phyloP scores from a whole-genome alignment of 73 alveolate species.

The Durusdinium trenchii region DNA sequence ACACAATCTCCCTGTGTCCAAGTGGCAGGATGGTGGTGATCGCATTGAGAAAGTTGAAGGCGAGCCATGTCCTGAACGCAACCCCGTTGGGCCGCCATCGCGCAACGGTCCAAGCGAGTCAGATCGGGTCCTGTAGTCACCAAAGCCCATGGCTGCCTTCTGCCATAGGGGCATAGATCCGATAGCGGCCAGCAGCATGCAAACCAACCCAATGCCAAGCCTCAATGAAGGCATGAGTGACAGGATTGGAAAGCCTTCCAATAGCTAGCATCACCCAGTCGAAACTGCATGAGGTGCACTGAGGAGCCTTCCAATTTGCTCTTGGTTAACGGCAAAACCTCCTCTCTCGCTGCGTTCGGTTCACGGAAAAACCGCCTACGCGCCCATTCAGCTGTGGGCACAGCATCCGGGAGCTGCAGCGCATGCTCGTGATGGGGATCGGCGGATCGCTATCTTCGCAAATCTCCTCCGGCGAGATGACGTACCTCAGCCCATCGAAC shows the following conservation, averaged over 20 bases:
- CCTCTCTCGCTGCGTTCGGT: background rate
- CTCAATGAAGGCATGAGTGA: background rate
- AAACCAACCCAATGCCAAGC: constrained; percentile 76
- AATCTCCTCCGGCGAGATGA: constrained; percentile 74
- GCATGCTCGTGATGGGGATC: constrained; percentile 87
- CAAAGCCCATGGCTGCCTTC: constrained; percentile 90
- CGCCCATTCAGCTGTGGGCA: background rate
- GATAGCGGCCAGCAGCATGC: constrained; percentile 88
- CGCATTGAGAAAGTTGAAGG: constrained; percentile 83
- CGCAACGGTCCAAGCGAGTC: background rate
- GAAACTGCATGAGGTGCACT: background rate
- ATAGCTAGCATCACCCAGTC: background rate
- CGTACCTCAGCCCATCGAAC: constrained; percentile 56
- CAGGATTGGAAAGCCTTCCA: background rate
- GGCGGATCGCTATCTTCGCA: constrained; percentile 75
- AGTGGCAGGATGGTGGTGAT: constrained; percentile 79
- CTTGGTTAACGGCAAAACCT: background rate
- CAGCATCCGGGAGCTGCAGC: constrained; percentile 93
- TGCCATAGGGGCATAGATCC: constrained; percentile 87
- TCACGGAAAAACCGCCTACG: background rate
- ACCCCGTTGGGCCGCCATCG: background rate
- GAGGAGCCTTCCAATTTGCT: background rate
- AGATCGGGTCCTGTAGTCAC: constrained; percentile 56
- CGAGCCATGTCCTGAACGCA: constrained; percentile 73
- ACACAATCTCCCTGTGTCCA: background rate